phyloP scores from a whole-genome alignment of 1,284 basidiomycete genomes.

The Pascua sp. region DNA sequence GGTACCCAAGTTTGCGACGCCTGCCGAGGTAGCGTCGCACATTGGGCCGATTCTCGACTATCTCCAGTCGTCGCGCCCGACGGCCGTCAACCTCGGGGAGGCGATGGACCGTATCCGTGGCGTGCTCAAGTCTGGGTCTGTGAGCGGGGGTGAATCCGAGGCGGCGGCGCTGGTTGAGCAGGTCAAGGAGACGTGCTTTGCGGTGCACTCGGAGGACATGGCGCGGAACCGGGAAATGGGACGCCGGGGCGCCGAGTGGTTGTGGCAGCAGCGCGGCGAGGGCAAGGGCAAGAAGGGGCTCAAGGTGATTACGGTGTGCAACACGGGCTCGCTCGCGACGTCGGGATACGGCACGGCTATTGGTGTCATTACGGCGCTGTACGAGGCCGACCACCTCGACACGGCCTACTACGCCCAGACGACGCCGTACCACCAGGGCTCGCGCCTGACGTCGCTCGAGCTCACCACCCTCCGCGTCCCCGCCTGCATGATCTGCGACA shows the following conservation, averaged over 20 bases:
- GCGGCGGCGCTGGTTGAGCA: conserved; percentile 56
- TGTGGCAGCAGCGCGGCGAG: conserved; percentile 56
- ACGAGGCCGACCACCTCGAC: conserved; percentile 69
- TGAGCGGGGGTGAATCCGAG: conserved; percentile 42
- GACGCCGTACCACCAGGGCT: conserved; percentile 80
- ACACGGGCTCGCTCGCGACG: conserved; percentile 87
- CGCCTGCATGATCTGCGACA: conserved; percentile 87
- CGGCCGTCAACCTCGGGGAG: conserved; percentile 85
- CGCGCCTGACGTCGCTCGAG: conserved; percentile 74
- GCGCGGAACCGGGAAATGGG: conserved; percentile 78
- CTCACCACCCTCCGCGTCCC: conserved; percentile 75
- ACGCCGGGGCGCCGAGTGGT: conserved; percentile 76
- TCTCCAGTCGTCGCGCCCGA: conserved; percentile 81
- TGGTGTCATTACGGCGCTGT: conserved; percentile 84
- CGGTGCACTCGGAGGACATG: conserved; percentile 76
- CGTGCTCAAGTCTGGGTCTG: conserved; percentile 23
- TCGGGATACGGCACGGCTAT: conserved; percentile 91
- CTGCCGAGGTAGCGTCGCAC: conserved; percentile 23
- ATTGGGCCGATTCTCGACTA: conserved; percentile 59
- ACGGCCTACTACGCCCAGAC: conserved; percentile 87
- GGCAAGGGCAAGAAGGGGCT: conserved; percentile 55
- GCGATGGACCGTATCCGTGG: conserved; percentile 68
- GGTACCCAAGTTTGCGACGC: conserved; percentile 26
- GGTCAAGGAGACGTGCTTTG: conserved; percentile 55
- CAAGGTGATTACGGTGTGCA: conserved; percentile 89